A percentile compares a stretch with the other conserved stretches of the same genome.
These are phyloP conservation scores for Moniliella sp. DNA, from an alignment of 1,284 basidiomycete genomes.

Conservation along the genomic window DNA sequence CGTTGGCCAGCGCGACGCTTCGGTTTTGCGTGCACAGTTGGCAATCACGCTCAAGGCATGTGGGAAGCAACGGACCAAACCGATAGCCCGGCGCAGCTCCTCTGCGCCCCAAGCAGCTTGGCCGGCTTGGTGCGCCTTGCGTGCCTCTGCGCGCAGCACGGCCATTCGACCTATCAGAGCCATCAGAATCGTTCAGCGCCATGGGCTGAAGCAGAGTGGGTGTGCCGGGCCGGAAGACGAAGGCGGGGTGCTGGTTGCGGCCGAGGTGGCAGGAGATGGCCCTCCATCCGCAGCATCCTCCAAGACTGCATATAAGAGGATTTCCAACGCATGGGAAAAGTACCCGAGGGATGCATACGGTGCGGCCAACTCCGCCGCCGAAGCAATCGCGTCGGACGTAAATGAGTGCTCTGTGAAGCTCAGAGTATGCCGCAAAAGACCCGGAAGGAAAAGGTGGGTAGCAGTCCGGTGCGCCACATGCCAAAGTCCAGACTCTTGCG, in stretches of 20 bases:
- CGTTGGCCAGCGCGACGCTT: conserved; percentile 68
- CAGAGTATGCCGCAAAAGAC: conserved; percentile 44
- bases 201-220: no score
- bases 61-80: no score
- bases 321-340: conserved; percentile 79
- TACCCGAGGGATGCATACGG: conserved; percentile 73
- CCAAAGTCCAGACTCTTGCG: conserved; percentile 64
- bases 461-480: conserved; percentile 68
- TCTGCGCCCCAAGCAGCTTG: no score
- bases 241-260: no score
- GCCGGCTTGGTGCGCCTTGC: no score
- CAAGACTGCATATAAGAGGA: conserved; percentile 73
- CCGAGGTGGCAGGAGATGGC: no score
- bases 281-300: conserved; percentile 63
- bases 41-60: no score
- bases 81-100: no score
- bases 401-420: conserved; percentile 68
- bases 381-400: conserved; percentile 8
- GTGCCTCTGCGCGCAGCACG: no score
- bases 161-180: no score
- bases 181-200: no score
- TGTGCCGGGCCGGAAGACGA: no score
- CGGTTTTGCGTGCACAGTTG: conserved; percentile 85
- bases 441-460: conserved; percentile 51
- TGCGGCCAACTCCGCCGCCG: conserved; percentile 60